phyloP scores from a whole-genome alignment of 495 filamentous ascomycete species.

The Lasiosphaeris hirsuta region DNA sequence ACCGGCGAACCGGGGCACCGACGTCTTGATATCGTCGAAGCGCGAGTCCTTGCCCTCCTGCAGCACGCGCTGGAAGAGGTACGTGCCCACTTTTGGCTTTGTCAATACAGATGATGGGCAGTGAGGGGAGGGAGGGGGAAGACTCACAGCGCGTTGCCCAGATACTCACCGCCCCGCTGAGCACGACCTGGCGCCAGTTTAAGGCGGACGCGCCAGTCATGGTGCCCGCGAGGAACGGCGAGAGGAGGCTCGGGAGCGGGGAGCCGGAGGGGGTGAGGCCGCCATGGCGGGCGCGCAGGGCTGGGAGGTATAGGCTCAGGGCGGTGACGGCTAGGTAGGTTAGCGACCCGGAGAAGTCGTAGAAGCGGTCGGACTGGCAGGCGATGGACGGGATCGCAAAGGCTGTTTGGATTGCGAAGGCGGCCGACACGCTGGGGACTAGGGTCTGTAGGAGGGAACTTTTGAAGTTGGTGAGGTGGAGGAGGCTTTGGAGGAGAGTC shows the following conservation, averaged over 20 bases:
- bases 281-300: constrained; percentile 48
- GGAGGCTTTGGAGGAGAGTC: constrained; percentile 48
- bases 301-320: constrained; percentile 56
- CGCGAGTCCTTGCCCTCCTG: constrained; percentile 55
- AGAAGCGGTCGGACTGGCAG: constrained; percentile 58
- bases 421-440: constrained; percentile 54
- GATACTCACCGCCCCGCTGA: constrained; percentile 53
- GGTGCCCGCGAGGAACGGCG: constrained; percentile 31
- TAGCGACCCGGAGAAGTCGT: constrained; percentile 59
- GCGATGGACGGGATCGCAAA: constrained; percentile 58
- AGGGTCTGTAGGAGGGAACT: constrained; percentile 58
- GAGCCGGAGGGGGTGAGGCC: constrained; percentile 32
- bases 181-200: constrained; percentile 60
- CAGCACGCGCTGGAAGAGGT: constrained; percentile 55
- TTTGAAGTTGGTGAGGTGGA: constrained; percentile 54
- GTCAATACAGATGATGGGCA: not conserved
- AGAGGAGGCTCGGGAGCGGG: constrained; percentile 44
- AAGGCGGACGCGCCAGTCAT: constrained; percentile 35
- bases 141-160: constrained; percentile 57
- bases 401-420: constrained; percentile 52
- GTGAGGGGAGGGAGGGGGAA: not conserved
- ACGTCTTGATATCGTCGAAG: constrained; percentile 57
- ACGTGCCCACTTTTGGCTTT: constrained; percentile 49
- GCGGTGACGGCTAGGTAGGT: constrained; percentile 59
- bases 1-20: constrained; percentile 48